A percentile compares a stretch with the other conserved stretches of the same genome.
These are phyloP conservation scores for Dissoconium aciculare DNA, from an alignment of 2,329 filamentous ascomycete species.

Conservation along the genomic window DNA sequence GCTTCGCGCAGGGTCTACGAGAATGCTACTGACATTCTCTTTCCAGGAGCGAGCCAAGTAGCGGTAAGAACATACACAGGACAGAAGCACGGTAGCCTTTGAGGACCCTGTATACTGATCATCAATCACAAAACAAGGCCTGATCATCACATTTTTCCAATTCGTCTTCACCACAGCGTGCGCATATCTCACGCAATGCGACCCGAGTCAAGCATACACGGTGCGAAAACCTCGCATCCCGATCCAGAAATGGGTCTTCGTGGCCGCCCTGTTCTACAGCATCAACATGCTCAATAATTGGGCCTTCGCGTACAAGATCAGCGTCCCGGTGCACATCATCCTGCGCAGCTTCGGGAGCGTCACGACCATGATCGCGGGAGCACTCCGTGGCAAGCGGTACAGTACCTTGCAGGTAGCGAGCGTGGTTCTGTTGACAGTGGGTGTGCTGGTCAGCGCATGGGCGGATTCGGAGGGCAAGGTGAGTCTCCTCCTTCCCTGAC, in stretches of 20 bases:
- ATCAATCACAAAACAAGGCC: constrained; percentile 38
- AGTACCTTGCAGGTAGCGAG: constrained; percentile 64
- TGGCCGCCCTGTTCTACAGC: constrained; percentile 77
- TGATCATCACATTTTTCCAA: constrained; percentile 40
- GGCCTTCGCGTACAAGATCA: constrained; percentile 93
- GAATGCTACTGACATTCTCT: constrained; percentile 6
- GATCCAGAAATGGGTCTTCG: constrained; percentile 68
- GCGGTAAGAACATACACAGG: constrained; percentile 40
- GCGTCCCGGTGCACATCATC: constrained; percentile 92
- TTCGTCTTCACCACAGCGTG: constrained; percentile 49
- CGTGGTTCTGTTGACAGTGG: constrained; percentile 68
- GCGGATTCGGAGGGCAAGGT: constrained; percentile 79
- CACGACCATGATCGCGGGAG: constrained; percentile 85
- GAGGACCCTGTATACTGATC: too few relatives aligned
- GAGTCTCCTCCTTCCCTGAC: constrained; percentile 15
- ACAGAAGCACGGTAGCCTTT: too few relatives aligned
- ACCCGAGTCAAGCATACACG: constrained; percentile 50
- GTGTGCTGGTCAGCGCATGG: constrained; percentile 77
- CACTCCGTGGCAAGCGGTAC: constrained; percentile 72
- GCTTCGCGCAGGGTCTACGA: not conserved
- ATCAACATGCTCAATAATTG: constrained; percentile 97
- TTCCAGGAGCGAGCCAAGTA: constrained; percentile 61
- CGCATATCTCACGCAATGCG: constrained; percentile 32
- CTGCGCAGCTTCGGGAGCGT: constrained; percentile 89
- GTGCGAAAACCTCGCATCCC: constrained; percentile 67